These are phyloP conservation scores for Coprinellus aureogranulatus DNA, from an alignment of 768 basidiomycete genomes.

Conservation along the genomic window DNA sequence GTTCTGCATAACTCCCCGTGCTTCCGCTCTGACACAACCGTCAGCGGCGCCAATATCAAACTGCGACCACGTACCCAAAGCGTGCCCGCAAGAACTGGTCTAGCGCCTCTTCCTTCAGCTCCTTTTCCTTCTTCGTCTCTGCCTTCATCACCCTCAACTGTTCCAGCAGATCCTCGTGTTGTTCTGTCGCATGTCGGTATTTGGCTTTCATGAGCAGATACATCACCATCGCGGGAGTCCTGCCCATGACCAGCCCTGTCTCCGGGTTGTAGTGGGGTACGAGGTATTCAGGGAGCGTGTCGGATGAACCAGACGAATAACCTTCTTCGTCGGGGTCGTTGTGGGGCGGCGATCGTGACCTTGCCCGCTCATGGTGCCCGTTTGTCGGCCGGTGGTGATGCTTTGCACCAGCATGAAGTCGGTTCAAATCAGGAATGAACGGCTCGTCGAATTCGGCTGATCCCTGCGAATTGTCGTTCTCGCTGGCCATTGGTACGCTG, in stretches of 20 bases:
- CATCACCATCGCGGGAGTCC: conserved; percentile 67
- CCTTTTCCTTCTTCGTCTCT: conserved; percentile 51
- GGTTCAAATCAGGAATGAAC: conserved; percentile 2
- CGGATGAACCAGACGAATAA: conserved; percentile 33
- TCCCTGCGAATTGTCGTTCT: conserved; percentile 5
- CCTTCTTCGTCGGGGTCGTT: conserved; percentile 28
- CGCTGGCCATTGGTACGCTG: conserved; percentile 16
- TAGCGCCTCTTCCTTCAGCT: conserved; percentile 61
- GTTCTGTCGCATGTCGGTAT: conserved; percentile 62
- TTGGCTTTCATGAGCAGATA: conserved; percentile 79
- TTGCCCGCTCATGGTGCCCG: neutral
- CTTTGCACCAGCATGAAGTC: neutral
- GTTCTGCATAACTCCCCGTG: neutral
- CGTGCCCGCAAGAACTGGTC: conserved; percentile 39
- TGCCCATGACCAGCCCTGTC: conserved; percentile 65
- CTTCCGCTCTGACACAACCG: neutral
- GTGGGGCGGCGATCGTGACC: conserved; percentile 3
- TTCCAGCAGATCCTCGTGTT: conserved; percentile 62
- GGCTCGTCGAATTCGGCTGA: conserved; percentile 4
- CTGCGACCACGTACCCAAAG: conserved; percentile 25
- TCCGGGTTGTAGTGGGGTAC: conserved; percentile 47
- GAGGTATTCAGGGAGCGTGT: conserved; percentile 47
- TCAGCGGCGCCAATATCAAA: neutral
- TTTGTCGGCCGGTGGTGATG: neutral
- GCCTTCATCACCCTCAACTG: conserved; percentile 57